Percentiles rank a stretch among this genome's conserved stretches.
Conservation (phyloP, 495 filamentous ascomycete species). For the Neurospora sp. region DNA sequence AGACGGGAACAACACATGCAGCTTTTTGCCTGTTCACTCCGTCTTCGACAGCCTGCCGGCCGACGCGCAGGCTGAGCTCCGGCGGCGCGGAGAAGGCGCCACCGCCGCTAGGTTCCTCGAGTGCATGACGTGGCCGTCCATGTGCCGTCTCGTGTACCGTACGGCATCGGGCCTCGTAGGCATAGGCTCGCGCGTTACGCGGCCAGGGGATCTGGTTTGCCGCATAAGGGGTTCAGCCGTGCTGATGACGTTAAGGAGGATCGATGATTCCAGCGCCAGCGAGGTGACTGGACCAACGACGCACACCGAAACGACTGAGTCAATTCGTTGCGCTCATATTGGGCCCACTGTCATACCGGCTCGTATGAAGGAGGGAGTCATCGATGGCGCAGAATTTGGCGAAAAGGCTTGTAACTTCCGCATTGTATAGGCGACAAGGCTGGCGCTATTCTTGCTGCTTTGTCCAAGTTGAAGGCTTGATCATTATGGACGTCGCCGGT, state of each 20-base stretch:
- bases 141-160: slow-evolving; percentile 13
- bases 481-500: too few relatives aligned
- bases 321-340: slow-evolving; percentile 5
- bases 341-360: slow-evolving; percentile 10
- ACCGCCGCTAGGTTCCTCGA: slow-evolving; percentile 8
- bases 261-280: not conserved
- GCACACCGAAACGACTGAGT: not conserved
- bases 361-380: slow-evolving; percentile 3
- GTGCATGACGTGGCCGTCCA: slow-evolving; percentile 14
- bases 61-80: slow-evolving; percentile 2
- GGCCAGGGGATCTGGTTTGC: slow-evolving; percentile 11
- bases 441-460: too few relatives aligned
- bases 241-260: slow-evolving; percentile 7
- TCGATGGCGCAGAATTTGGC: not conserved
- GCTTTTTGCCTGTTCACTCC: slow-evolving; percentile 1
- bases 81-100: slow-evolving; percentile 6
- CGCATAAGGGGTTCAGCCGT: slow-evolving; percentile 4
- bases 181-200: slow-evolving; percentile 10
- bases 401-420: not conserved
- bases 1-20: not conserved
- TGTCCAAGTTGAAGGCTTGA: too few relatives aligned
- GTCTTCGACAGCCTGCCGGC: slow-evolving; percentile 7
- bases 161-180: slow-evolving; percentile 6
- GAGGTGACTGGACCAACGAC: not conserved
- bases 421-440: not conserved